These are phyloP conservation scores for Exophiala calicioides DNA, from an alignment of 2,329 filamentous ascomycete genomes.

Conservation along the genomic window DNA sequence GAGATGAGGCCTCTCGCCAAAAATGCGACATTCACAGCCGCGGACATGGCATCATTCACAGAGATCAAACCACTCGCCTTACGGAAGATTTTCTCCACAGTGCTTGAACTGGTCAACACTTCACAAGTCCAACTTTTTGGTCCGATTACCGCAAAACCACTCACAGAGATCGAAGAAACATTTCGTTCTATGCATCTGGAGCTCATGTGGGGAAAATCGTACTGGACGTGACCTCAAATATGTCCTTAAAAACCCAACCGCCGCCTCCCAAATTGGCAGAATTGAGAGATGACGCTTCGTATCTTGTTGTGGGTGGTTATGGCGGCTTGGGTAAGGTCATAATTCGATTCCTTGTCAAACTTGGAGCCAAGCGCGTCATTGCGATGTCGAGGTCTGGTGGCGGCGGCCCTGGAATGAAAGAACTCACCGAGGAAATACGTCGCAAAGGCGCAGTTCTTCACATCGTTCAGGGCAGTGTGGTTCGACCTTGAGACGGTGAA, in stretches of 20 bases:
- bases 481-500: slow-evolving; percentile 15
- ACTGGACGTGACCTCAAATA: slow-evolving; percentile 16
- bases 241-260: slow-evolving; percentile 9
- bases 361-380: slow-evolving; percentile 55
- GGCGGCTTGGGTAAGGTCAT: slow-evolving; percentile 60
- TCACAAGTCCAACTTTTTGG: too few relatives aligned
- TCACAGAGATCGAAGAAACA: too few relatives aligned
- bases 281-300: slow-evolving; percentile 49
- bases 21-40: slow-evolving; percentile 26
- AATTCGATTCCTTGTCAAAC: slow-evolving; percentile 51
- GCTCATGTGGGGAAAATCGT: too few relatives aligned
- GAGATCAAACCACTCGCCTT: not conserved
- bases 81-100: not conserved
- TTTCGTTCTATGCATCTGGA: too few relatives aligned
- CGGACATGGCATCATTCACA: slow-evolving; percentile 24
- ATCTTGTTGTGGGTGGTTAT: slow-evolving; percentile 57
- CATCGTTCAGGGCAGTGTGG: slow-evolving; percentile 20
- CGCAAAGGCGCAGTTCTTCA: not conserved
- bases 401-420: slow-evolving; percentile 33
- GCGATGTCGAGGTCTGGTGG: slow-evolving; percentile 38
- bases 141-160: too few relatives aligned
- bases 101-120: not conserved
- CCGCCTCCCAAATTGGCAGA: not conserved
- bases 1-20: slow-evolving; percentile 33
- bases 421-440: slow-evolving; percentile 10